A percentile compares a stretch with the other conserved stretches of the same genome.
phyloP scores from a whole-genome alignment of 2,329 filamentous ascomycete species.

The Fusarium euwallaceae region DNA sequence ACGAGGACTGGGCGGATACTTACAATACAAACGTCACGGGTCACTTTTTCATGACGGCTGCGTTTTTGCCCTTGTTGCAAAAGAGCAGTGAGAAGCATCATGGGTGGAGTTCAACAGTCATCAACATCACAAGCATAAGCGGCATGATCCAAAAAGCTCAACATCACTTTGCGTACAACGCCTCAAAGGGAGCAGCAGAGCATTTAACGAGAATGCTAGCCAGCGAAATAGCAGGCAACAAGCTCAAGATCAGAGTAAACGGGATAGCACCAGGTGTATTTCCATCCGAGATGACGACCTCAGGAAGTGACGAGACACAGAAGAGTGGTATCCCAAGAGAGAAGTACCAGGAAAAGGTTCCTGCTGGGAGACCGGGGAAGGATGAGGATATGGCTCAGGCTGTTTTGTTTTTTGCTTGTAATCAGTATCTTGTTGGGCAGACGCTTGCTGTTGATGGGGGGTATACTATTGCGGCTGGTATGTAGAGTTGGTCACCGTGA shows the following conservation, averaged over 20 bases:
- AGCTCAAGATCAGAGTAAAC: constrained; percentile 76
- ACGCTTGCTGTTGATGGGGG: constrained; percentile 60
- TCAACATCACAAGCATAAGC: constrained; percentile 78
- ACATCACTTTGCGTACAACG: constrained; percentile 76
- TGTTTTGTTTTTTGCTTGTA: constrained; percentile 67
- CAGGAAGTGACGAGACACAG: constrained; percentile 59
- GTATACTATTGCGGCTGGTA: constrained; percentile 55
- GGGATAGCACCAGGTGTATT: constrained; percentile 80
- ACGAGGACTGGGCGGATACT: constrained; percentile 78
- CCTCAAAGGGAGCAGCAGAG: constrained; percentile 73
- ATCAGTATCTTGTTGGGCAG: constrained; percentile 61
- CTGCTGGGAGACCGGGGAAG: constrained; percentile 75
- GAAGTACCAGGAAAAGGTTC: constrained; percentile 71
- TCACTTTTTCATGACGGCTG: constrained; percentile 74
- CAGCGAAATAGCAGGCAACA: constrained; percentile 68
- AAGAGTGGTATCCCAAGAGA: constrained; percentile 72
- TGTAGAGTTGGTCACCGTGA: constrained; percentile 13
- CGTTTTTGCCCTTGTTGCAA: constrained; percentile 73
- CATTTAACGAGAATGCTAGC: constrained; percentile 76
- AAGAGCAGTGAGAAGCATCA: constrained; percentile 57
- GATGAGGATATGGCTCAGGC: constrained; percentile 78
- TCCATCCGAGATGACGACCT: constrained; percentile 79
- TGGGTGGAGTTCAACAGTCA: constrained; percentile 70
- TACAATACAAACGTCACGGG: constrained; percentile 83
- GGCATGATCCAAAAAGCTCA: constrained; percentile 73